These are phyloP conservation scores for Cinnamomum chago DNA, from an alignment of 164 flowering plant genomes.

Conservation along the genomic window DNA sequence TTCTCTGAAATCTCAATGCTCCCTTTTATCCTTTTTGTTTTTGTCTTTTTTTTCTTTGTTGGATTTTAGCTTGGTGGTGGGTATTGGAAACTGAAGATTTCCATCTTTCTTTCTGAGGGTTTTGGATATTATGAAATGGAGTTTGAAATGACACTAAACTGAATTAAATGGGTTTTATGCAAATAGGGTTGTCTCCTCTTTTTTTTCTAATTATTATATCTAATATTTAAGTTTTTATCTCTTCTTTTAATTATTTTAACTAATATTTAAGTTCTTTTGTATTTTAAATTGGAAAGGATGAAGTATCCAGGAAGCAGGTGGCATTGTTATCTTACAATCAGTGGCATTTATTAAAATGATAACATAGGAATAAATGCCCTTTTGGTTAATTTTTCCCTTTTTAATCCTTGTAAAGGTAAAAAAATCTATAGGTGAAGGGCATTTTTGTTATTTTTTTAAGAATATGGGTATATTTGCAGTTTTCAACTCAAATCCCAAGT, in stretches of 20 bases:
- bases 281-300: neutral
- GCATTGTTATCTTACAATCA: neutral
- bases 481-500: neutral
- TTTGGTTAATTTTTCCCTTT: neutral
- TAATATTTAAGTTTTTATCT: too few relatives aligned
- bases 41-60: neutral
- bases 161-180: neutral
- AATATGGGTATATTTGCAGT: neutral
- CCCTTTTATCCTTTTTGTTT: conserved; percentile 1
- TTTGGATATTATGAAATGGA: too few relatives aligned
- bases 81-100: neutral
- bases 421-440: neutral
- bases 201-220: too few relatives aligned
- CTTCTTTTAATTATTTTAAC: too few relatives aligned
- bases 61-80: neutral
- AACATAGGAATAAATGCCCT: conserved; percentile 2
- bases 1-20: neutral
- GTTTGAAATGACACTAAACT: neutral
- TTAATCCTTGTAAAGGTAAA: neutral
- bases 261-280: too few relatives aligned
- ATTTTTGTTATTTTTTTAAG: neutral
- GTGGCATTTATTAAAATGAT: conserved; percentile 5
- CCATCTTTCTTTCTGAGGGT: too few relatives aligned
- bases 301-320: neutral
- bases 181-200: neutral